Conservation (phyloP, 2,329 filamentous ascomycete species). For the Leptographium wingfieldii region DNA sequence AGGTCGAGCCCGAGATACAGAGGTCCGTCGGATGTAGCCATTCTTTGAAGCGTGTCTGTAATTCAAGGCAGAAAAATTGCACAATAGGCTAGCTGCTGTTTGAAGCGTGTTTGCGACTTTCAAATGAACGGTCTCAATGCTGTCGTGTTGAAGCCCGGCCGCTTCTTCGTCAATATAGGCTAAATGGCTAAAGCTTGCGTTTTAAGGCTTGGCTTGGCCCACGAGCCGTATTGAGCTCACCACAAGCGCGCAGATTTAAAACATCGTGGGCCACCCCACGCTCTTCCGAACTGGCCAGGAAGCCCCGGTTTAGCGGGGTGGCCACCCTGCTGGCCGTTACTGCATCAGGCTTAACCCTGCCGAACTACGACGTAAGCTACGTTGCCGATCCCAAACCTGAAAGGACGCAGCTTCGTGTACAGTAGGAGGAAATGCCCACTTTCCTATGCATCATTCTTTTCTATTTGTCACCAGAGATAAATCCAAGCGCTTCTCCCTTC, state of each 20-base stretch:
- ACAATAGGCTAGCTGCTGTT: not conserved
- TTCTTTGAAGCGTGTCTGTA: not conserved
- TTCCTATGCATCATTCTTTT: not conserved
- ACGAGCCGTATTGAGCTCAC: not conserved
- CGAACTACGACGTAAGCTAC: too few species aligned
- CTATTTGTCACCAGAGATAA: not conserved
- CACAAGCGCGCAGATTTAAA: not conserved
- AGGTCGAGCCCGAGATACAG: slow-evolving; percentile 90
- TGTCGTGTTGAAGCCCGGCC: not conserved
- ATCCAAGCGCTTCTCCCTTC: not conserved
- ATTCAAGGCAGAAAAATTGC: not conserved
- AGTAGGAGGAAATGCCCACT: not conserved
- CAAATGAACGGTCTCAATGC: not conserved
- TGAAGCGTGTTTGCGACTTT: not conserved
- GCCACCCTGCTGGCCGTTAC: not conserved
- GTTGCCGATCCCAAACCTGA: too few species aligned
- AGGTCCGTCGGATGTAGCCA: slow-evolving; percentile 27
- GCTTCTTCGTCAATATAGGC: not conserved
- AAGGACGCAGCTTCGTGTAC: too few species aligned
- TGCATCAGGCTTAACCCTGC: too few species aligned
- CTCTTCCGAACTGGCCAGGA: not conserved
- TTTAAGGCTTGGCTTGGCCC: not conserved
- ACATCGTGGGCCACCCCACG: not conserved
- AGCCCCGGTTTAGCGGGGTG: not conserved
- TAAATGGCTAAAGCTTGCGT: not conserved